phyloP scores from a whole-genome alignment of 2,329 filamentous ascomycete species.

The Penicillium hesseltinei region DNA sequence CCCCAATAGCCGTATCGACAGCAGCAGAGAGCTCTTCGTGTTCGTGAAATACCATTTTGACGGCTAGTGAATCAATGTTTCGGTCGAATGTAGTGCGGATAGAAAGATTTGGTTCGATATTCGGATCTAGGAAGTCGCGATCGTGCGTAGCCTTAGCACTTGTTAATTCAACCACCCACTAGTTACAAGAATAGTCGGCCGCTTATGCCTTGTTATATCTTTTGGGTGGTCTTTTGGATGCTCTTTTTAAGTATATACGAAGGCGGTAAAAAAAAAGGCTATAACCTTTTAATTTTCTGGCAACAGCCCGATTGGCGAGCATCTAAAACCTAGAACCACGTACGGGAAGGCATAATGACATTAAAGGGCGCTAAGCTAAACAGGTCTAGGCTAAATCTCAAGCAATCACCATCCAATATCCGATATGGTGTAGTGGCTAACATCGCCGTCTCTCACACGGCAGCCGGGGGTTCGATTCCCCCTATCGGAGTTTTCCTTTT shows the following conservation, averaged over 20 bases:
- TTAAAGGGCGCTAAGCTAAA: too few species aligned
- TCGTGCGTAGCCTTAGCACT: not conserved
- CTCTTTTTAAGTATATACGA: too few species aligned
- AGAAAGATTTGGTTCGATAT: slow-evolving; percentile 1
- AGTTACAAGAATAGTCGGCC: too few species aligned
- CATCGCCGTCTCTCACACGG: slow-evolving; percentile 32
- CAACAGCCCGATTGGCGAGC: too few species aligned
- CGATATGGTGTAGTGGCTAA: slow-evolving; percentile 34
- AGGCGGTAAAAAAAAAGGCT: too few species aligned
- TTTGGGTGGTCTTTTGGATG: too few species aligned
- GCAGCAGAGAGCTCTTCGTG: not conserved
- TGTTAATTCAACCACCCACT: too few species aligned
- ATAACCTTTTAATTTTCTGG: too few species aligned
- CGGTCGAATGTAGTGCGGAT: slow-evolving; percentile 3
- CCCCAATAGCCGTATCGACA: not conserved
- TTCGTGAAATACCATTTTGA: slow-evolving; percentile 5
- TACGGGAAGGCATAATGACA: too few species aligned
- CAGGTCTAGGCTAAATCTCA: too few species aligned
- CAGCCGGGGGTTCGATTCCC: slow-evolving; percentile 33
- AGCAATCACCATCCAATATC: not conserved
- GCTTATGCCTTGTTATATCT: too few species aligned
- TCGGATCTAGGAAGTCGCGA: slow-evolving; percentile 8
- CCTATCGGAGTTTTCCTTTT: slow-evolving; percentile 24
- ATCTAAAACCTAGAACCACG: too few species aligned
- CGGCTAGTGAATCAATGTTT: not conserved